Percentiles rank a stretch among this genome's conserved stretches.
Conservation (phyloP, 306 rosid species). For the Quercus bicolor region DNA sequence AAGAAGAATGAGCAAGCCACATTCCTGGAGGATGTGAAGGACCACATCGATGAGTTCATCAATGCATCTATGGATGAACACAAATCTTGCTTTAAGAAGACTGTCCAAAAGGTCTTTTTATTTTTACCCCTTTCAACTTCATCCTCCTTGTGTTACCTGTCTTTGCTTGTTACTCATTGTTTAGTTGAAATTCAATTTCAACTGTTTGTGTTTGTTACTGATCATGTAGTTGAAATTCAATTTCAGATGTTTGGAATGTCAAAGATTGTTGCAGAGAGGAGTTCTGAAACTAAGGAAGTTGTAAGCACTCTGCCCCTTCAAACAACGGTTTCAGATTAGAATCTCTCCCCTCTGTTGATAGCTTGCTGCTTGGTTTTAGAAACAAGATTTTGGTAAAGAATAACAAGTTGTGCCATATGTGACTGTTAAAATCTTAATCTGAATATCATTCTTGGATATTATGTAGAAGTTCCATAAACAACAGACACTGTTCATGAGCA, state of each 20-base stretch:
- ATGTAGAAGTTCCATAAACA: too few relatives aligned
- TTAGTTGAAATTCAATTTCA: constrained; percentile 33
- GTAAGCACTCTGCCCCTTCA: constrained; percentile 74
- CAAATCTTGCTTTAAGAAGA: constrained; percentile 77
- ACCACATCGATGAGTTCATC: constrained; percentile 84
- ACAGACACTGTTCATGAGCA: too few relatives aligned
- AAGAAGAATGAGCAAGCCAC: constrained; percentile 76
- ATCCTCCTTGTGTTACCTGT: background rate
- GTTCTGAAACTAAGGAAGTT: constrained; percentile 56
- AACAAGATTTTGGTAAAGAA: background rate
- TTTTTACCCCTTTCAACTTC: background rate
- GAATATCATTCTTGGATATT: too few relatives aligned
- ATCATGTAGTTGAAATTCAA: constrained; percentile 2
- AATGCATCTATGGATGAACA: constrained; percentile 90
- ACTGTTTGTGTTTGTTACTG: background rate
- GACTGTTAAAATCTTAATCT: too few relatives aligned
- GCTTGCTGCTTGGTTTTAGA: background rate
- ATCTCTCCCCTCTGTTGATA: background rate
- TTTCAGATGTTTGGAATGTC: constrained; percentile 91
- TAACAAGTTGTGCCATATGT: background rate
- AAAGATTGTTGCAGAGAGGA: constrained; percentile 66
- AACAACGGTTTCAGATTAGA: constrained; percentile 54
- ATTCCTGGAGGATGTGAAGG: constrained; percentile 79
- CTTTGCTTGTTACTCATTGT: background rate
- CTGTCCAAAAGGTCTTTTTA: constrained; percentile 57